A percentile compares a stretch with the other conserved stretches of the same genome.
These are phyloP conservation scores for Pythium vanterpoolii DNA, from an alignment of 352 stramenopile genomes.

Conservation along the genomic window DNA sequence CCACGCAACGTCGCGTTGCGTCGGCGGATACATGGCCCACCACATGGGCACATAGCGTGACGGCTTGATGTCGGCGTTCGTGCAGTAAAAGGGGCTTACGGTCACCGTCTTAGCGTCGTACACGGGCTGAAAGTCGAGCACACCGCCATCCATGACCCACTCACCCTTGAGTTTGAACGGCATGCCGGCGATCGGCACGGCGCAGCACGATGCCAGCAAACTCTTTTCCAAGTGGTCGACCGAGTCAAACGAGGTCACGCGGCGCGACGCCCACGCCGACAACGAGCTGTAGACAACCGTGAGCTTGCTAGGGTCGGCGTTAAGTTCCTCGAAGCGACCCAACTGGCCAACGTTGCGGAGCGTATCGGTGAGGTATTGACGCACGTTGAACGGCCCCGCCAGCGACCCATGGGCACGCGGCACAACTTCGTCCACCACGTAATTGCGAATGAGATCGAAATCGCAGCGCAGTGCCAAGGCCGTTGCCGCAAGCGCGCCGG, in stretches of 20 bases:
- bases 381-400: slow-evolving; percentile 59
- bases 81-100: slow-evolving; percentile 86
- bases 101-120: slow-evolving; percentile 71
- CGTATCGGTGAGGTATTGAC: slow-evolving; percentile 58
- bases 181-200: slow-evolving; percentile 72
- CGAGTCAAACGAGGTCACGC: slow-evolving; percentile 64
- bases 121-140: slow-evolving; percentile 83
- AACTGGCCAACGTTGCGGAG: slow-evolving; percentile 35
- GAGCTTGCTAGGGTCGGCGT: slow-evolving; percentile 33
- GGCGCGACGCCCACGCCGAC: slow-evolving; percentile 61
- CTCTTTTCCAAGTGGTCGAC: slow-evolving; percentile 54
- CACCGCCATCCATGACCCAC: slow-evolving; percentile 85
- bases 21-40: slow-evolving; percentile 76
- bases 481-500: slow-evolving; percentile 68
- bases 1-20: slow-evolving; percentile 70
- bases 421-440: slow-evolving; percentile 49
- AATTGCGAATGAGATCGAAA: slow-evolving; percentile 68
- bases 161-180: slow-evolving; percentile 79
- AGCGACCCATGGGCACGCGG: slow-evolving; percentile 49
- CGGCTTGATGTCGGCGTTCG: slow-evolving; percentile 85
- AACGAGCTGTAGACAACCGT: slow-evolving; percentile 76
- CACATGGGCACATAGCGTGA: slow-evolving; percentile 89
- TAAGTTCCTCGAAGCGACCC: slow-evolving; percentile 49
- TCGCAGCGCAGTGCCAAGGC: slow-evolving; percentile 66
- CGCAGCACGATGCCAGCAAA: slow-evolving; percentile 80